Percentiles rank a stretch among this genome's conserved stretches.
Evolutionary conservation across 495 filamentous ascomycete genomes (phyloP).

Genomic region (Friedmanniomyces simplex): DNA sequence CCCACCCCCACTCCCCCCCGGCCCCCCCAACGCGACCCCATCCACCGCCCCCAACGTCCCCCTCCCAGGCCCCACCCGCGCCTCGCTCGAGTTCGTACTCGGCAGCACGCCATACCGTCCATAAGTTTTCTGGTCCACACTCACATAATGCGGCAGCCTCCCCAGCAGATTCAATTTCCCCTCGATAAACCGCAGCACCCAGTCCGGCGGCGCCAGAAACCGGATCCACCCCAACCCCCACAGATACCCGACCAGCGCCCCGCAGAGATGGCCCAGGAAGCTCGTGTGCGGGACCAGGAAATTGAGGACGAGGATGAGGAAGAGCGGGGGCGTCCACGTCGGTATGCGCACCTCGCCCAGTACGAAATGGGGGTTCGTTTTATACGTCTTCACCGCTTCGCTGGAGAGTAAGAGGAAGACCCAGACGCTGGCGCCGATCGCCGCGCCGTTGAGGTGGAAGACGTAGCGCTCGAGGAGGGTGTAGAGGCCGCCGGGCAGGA

Average conservation of each 20-base stretch:
- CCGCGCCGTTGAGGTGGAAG: slow-evolving; percentile 43
- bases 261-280: slow-evolving; percentile 77
- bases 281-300: slow-evolving; percentile 71
- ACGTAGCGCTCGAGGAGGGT: slow-evolving; percentile 26
- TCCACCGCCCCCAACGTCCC: slow-evolving; percentile 11
- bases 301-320: slow-evolving; percentile 56
- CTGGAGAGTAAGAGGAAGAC: slow-evolving; percentile 76
- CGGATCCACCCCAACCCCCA: slow-evolving; percentile 80
- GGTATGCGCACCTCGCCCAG: slow-evolving; percentile 56
- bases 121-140: slow-evolving; percentile 90
- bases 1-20: slow-evolving; percentile 3
- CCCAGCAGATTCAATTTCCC: slow-evolving; percentile 72
- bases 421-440: slow-evolving; percentile 84
- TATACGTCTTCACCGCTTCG: slow-evolving; percentile 74
- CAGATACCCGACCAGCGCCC: slow-evolving; percentile 69
- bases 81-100: slow-evolving; percentile 30
- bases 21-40: slow-evolving; percentile 1
- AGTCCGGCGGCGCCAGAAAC: slow-evolving; percentile 73
- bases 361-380: slow-evolving; percentile 60
- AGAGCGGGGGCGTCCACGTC: slow-evolving; percentile 81
- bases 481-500: slow-evolving; percentile 31
- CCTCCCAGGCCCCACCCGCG: slow-evolving; percentile 10
- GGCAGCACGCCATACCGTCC: slow-evolving; percentile 87
- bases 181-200: slow-evolving; percentile 71
- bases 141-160: slow-evolving; percentile 77